Percentiles rank a stretch among this genome's conserved stretches.
These are phyloP conservation scores for Periconia sp. DNA, from an alignment of 2,329 filamentous ascomycete genomes.

Conservation along the genomic window DNA sequence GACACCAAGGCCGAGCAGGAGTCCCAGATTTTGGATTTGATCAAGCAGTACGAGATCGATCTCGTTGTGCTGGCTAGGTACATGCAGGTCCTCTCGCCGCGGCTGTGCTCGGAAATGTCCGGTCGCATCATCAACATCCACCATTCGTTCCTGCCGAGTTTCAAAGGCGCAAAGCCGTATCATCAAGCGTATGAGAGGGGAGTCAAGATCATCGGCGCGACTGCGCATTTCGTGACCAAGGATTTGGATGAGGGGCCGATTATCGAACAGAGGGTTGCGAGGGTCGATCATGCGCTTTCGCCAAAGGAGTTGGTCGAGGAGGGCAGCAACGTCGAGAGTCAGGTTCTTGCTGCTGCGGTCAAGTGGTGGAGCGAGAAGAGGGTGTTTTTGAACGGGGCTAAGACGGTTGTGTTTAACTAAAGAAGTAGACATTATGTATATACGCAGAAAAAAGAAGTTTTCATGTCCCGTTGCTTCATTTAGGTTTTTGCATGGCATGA, in stretches of 20 bases:
- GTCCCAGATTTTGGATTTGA: slow-evolving; percentile 68
- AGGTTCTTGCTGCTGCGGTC: slow-evolving; percentile 77
- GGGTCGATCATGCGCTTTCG: slow-evolving; percentile 76
- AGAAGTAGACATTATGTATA: background rate
- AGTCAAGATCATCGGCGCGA: slow-evolving; percentile 86
- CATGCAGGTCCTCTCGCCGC: slow-evolving; percentile 82
- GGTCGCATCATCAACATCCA: slow-evolving; percentile 92
- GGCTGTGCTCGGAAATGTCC: slow-evolving; percentile 74
- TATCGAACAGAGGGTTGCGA: slow-evolving; percentile 78
- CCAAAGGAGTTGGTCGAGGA: slow-evolving; percentile 77
- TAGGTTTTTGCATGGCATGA: no score
- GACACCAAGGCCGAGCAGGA: slow-evolving; percentile 79
- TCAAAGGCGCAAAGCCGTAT: slow-evolving; percentile 88
- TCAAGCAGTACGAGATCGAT: slow-evolving; percentile 69
- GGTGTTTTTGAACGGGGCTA: slow-evolving; percentile 75
- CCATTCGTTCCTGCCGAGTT: slow-evolving; percentile 81
- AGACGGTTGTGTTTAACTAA: slow-evolving; percentile 75
- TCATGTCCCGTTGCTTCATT: no score
- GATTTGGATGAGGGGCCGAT: slow-evolving; percentile 86
- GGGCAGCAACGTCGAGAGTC: slow-evolving; percentile 81
- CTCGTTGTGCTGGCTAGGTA: slow-evolving; percentile 81
- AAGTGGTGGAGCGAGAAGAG: slow-evolving; percentile 81
- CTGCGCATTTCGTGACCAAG: slow-evolving; percentile 82
- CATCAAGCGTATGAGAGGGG: slow-evolving; percentile 85
- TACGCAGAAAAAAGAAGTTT: background rate